Evolutionary conservation across 2,329 filamentous ascomycete genomes (phyloP).

Genomic region (Fusarium sp.): DNA sequence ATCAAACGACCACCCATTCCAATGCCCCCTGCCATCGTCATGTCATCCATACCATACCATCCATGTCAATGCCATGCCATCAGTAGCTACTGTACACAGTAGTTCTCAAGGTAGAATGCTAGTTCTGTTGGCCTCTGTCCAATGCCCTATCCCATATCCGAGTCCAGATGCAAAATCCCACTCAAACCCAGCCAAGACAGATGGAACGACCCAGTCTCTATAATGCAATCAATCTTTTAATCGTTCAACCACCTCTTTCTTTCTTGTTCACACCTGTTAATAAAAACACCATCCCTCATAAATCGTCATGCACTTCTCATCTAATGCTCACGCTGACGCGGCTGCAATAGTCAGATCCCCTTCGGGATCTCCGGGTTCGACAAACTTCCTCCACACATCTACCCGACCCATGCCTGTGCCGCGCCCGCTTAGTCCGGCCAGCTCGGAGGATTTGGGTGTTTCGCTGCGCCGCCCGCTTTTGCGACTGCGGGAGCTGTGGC

Average conservation of each 20-base stretch:
- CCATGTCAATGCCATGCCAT: not conserved
- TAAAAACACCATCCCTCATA: conserved; percentile 21
- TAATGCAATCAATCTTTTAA: conserved; percentile 16
- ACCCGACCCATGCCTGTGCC: conserved; percentile 61
- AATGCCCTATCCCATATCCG: conserved; percentile 11
- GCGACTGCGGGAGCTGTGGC: conserved; percentile 44
- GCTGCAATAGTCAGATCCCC: conserved; percentile 41
- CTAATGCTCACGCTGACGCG: conserved; percentile 4
- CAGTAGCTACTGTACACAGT: not conserved
- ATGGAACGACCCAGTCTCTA: conserved; percentile 9
- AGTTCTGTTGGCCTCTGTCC: conserved; percentile 35
- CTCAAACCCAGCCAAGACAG: conserved; percentile 3
- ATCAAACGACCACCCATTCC: conserved; percentile 13
- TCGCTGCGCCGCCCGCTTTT: conserved; percentile 43
- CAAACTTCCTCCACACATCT: conserved; percentile 61
- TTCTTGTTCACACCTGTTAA: not conserved
- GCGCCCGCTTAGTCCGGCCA: conserved; percentile 61
- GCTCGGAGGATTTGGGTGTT: conserved; percentile 54
- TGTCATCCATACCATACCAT: conserved; percentile 1
- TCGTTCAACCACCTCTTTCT: not conserved
- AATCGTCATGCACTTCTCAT: conserved; percentile 8
- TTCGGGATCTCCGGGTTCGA: conserved; percentile 57
- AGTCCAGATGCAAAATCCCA: conserved; percentile 13
- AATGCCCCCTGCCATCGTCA: conserved; percentile 17
- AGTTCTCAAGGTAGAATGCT: not conserved